phyloP scores from a whole-genome alignment of 352 stramenopile species.

The Phytophthora pseudosyringae region DNA sequence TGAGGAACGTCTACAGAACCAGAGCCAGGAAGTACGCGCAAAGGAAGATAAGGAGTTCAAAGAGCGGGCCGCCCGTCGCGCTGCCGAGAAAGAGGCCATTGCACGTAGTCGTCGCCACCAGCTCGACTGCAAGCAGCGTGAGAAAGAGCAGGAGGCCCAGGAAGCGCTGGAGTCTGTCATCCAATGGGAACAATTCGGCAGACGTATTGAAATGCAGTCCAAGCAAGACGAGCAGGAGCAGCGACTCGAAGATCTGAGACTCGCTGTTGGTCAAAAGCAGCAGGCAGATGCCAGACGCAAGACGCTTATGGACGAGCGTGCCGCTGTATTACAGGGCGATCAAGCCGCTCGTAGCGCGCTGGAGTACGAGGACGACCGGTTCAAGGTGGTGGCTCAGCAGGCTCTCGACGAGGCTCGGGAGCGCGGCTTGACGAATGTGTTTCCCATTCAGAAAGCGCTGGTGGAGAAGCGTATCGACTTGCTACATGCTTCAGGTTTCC shows the following conservation, averaged over 20 bases:
- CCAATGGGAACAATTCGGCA: constrained; percentile 77
- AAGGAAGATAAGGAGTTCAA: constrained; percentile 78
- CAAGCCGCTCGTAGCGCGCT: constrained; percentile 42
- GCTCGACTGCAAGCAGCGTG: constrained; percentile 54
- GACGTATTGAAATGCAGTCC: constrained; percentile 56
- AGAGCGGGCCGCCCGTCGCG: constrained; percentile 63
- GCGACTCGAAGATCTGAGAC: constrained; percentile 58
- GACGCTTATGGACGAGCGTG: constrained; percentile 50
- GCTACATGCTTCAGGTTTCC: constrained; percentile 73
- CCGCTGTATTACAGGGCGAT: constrained; percentile 39
- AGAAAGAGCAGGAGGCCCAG: constrained; percentile 45
- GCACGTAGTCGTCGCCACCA: constrained; percentile 63
- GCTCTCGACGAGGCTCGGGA: constrained; percentile 67
- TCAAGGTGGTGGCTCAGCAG: constrained; percentile 58
- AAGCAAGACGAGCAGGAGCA: constrained; percentile 72
- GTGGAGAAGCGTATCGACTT: constrained; percentile 77
- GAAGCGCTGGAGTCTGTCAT: constrained; percentile 54
- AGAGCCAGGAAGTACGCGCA: constrained; percentile 70
- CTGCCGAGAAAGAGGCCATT: constrained; percentile 68
- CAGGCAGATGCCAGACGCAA: constrained; percentile 75
- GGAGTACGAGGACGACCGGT: constrained; percentile 61
- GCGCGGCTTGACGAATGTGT: constrained; percentile 65
- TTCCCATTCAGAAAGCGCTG: constrained; percentile 76
- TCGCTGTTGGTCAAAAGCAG: constrained; percentile 78
- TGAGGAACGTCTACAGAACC: constrained; percentile 66